Evolutionary conservation across 176 grass and related monocot species (phyloP).

Genomic region (Zizania latifolia): DNA sequence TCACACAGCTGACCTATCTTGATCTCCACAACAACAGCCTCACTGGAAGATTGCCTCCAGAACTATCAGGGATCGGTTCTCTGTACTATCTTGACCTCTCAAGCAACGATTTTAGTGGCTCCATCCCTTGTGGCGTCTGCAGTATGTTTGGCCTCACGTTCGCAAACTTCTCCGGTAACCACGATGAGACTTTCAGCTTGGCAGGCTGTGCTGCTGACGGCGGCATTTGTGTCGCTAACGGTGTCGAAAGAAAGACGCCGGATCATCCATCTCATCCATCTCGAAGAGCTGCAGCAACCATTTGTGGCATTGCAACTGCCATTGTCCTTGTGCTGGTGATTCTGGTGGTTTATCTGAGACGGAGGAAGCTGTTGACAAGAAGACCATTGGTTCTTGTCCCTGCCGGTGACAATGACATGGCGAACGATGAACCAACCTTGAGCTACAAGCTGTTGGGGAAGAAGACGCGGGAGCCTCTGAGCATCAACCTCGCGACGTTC

Average conservation of each 20-base stretch:
- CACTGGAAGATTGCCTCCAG: constrained; percentile 53
- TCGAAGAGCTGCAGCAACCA: constrained; percentile 3
- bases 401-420: constrained; percentile 12
- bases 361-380: constrained; percentile 40
- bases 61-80: constrained; percentile 42
- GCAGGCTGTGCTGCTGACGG: constrained; percentile 37
- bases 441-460: constrained; percentile 49
- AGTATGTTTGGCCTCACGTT: constrained; percentile 41
- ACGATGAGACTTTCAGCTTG: constrained; percentile 26
- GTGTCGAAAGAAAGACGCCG: constrained; percentile 4
- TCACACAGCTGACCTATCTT: constrained; percentile 53
- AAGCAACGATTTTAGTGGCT: constrained; percentile 54
- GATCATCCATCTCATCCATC: constrained; percentile 23
- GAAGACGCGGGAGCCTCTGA: constrained; percentile 51
- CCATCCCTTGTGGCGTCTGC: constrained; percentile 65
- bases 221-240: constrained; percentile 27
- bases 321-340: constrained; percentile 29
- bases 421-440: constrained; percentile 31
- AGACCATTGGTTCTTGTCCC: constrained; percentile 26
- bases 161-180: constrained; percentile 72
- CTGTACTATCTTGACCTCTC: constrained; percentile 82
- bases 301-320: constrained; percentile 26
- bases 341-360: constrained; percentile 38
- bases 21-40: constrained; percentile 79
- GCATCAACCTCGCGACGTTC: constrained; percentile 80